Evolutionary conservation across 2,329 filamentous ascomycete genomes (phyloP).

Genomic region (Fusarium albidum): DNA sequence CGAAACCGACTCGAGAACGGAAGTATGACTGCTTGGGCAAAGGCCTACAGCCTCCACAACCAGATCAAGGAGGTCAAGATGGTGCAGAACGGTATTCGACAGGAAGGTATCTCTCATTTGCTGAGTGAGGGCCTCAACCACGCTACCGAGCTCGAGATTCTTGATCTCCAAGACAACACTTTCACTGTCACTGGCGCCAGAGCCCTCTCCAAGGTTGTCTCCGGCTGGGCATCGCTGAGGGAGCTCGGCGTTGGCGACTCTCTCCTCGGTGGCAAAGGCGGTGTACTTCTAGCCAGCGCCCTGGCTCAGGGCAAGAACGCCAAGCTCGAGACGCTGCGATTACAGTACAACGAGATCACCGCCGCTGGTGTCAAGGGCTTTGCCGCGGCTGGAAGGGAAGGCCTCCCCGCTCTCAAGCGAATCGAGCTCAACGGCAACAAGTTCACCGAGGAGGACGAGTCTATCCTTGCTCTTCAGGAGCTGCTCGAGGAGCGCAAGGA

Average conservation of each 20-base stretch:
- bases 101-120: slow-evolving; percentile 87
- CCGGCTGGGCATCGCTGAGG: slow-evolving; percentile 76
- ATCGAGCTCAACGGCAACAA: slow-evolving; percentile 97
- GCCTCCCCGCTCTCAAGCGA: slow-evolving; percentile 79
- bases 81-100: slow-evolving; percentile 97
- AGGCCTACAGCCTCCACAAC: slow-evolving; percentile 82
- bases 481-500: slow-evolving; percentile 82
- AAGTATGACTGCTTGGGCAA: slow-evolving; percentile 95
- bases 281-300: slow-evolving; percentile 75
- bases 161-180: slow-evolving; percentile 98
- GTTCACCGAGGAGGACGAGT: slow-evolving; percentile 84
- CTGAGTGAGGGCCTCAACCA: slow-evolving; percentile 80
- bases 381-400: slow-evolving; percentile 70
- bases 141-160: slow-evolving; percentile 72
- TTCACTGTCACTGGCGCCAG: slow-evolving; percentile 84
- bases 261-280: slow-evolving; percentile 80
- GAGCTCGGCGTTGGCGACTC: slow-evolving; percentile 93
- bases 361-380: slow-evolving; percentile 76
- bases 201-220: slow-evolving; percentile 78
- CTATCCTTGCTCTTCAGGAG: slow-evolving; percentile 72
- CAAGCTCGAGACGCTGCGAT: slow-evolving; percentile 79
- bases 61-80: slow-evolving; percentile 90
- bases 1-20: slow-evolving; percentile 96
- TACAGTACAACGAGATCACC: slow-evolving; percentile 96
- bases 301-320: slow-evolving; percentile 79